A percentile compares a stretch with the other conserved stretches of the same genome.
These are phyloP conservation scores for Arctium minus DNA, from an alignment of 129 eudicot species.

Conservation along the genomic window DNA sequence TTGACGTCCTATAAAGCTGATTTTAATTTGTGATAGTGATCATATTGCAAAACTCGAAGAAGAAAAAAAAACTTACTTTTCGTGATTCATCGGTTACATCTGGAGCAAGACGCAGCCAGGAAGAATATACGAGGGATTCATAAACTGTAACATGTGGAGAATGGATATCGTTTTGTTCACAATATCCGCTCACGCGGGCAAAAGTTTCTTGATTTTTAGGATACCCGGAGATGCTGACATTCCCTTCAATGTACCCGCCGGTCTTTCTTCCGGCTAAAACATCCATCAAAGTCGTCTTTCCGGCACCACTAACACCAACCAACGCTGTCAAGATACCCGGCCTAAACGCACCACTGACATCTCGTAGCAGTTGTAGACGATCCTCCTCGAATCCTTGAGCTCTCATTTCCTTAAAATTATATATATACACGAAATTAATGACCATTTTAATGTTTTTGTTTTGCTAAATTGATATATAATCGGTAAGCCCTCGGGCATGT, in stretches of 20 bases:
- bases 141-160: conserved; percentile 79
- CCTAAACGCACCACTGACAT: conserved; percentile 80
- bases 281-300: conserved; percentile 88
- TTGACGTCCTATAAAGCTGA: neutral
- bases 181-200: conserved; percentile 82
- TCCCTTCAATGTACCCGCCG: conserved; percentile 70
- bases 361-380: conserved; percentile 68
- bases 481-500: neutral
- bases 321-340: conserved; percentile 79
- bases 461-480: neutral
- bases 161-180: conserved; percentile 86
- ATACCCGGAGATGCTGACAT: conserved; percentile 63
- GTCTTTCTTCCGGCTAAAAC: conserved; percentile 85
- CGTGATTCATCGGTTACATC: conserved; percentile 47
- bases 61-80: conserved; percentile 28
- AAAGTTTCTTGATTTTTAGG: conserved; percentile 76
- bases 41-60: neutral
- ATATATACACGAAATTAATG: neutral
- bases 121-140: conserved; percentile 65
- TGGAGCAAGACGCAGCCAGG: conserved; percentile 66
- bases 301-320: conserved; percentile 87
- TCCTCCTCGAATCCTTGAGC: conserved; percentile 49
- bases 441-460: neutral
- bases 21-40: neutral
- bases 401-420: conserved; percentile 67